Evolutionary conservation across 2,329 filamentous ascomycete species (phyloP), one percentile per base, ranked within the genome.

Genomic region (Microcyclospora tardicrescens): DNA sequence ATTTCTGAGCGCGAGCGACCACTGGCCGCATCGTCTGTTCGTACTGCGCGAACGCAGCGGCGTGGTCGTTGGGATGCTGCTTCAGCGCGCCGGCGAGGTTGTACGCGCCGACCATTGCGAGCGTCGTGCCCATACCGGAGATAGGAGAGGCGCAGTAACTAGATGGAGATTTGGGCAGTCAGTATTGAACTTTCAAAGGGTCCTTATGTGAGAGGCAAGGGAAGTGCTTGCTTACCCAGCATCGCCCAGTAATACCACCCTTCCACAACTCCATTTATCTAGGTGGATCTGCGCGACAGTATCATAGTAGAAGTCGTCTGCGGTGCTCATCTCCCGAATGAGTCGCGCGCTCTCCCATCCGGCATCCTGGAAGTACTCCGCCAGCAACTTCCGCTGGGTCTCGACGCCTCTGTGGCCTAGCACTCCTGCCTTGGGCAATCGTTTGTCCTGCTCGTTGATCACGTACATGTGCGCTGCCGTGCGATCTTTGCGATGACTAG

Each of bases 71-170:
- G 1, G 43, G 36, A 27, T 52, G 36, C 8, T 41, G 40, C 1
- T 31, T 11, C 0, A 60, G n/a, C 5, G 44, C 48, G 11, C 56
- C 56, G 12, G 57, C 57, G 10, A 60, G 51, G 30, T 49, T 49
- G 41, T 59, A 57, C 0, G 56, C 57, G 16, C 57, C 58, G n/a
- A 43, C 50, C 9, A 61, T 38, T 6, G 55, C 57, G 1, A 58
- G 43, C 0, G 55, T 57, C 0, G 58, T 59, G 2, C 58, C 57
- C 55, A 59, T 59, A 9, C 57, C 58, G 3, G 49, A 52, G 34
- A 59, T 46, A 2, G 57, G 57, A 11, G 49, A 50, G 14, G 51
- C 44, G 33, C 51, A 55, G 34, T 55, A 55, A 16, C 50, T 49
- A 3, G 10, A 10, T 16, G 15, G 27, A 29, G 32, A 30, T 6